phyloP scores from a whole-genome alignment of 768 basidiomycete genomes.

The Tylopilus sp. region DNA sequence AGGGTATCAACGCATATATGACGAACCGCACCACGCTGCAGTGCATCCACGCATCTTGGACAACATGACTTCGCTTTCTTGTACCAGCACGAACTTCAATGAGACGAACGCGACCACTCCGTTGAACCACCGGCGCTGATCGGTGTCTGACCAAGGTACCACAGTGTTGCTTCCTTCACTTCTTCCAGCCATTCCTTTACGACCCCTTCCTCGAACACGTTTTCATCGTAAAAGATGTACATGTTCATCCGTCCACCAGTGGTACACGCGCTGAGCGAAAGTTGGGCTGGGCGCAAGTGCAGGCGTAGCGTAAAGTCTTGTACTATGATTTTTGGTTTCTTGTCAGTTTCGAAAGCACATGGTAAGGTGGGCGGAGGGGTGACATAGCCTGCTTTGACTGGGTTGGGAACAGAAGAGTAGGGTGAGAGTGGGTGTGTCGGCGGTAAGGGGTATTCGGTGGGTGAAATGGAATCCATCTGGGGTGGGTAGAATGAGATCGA shows the following conservation, averaged over 20 bases:
- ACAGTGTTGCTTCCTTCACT: constrained; percentile 32
- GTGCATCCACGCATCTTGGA: no score
- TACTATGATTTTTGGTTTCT: constrained; percentile 9
- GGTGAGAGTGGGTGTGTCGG: constrained; percentile 24
- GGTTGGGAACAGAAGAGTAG: constrained; percentile 14
- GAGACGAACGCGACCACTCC: no score
- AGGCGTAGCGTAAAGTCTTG: constrained; percentile 22
- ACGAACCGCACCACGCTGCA: no score
- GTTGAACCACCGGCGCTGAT: no score
- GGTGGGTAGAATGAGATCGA: neutral
- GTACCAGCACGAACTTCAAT: no score
- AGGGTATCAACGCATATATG: no score
- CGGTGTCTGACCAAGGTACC: constrained; percentile 29
- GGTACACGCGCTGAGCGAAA: constrained; percentile 42
- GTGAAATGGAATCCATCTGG: constrained; percentile 35
- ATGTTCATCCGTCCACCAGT: constrained; percentile 33
- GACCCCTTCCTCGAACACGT: constrained; percentile 41
- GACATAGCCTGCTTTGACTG: constrained; percentile 7
- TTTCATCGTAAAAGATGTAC: constrained; percentile 39
- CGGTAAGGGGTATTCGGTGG: constrained; percentile 35
- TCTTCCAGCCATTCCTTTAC: constrained; percentile 50
- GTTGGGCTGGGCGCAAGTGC: constrained; percentile 43
- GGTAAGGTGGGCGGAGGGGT: neutral
- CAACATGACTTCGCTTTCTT: no score
- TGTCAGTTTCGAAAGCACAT: neutral